Base-by-base conservation (phyloP, 176 grass and related monocot genomes). In the Aegilops sharonensis region DNA sequence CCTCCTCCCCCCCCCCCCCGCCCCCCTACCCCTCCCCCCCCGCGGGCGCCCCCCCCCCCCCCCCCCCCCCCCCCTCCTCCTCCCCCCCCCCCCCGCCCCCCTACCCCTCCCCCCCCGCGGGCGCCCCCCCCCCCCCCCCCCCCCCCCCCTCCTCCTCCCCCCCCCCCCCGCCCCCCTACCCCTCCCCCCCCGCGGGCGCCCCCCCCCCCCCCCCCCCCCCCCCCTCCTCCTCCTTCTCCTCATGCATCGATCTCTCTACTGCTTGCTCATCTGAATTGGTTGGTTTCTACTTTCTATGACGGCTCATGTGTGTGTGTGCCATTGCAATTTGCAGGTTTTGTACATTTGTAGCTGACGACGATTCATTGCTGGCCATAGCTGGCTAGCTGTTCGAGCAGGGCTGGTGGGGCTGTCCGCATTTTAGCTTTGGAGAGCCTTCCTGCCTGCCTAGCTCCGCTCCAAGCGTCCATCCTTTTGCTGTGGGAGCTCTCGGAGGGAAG, bases 301-400 rank as follows among this genome's bases (percentile, higher is more conserved):
- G 20, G 45, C 77, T 89, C 13, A 83, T 54, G 9, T 24, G 4
- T 84, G n/a, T 47, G 50, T 0, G 34, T 74, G 47, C 21, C 61
- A 73, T 89, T 86, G 57, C 61, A 60, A 48, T 82, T 80, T 75
- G 73, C 83, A 93, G 94, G 75, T 91, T 78, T 89, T 91, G 93
- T 84, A 86, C 86, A 89, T 89, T 84, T 81, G 45, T 89, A 93
- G 86, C 61, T 80, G 47, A 77, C 30, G 50, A 2, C 15, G 2
- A 83, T 90, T 52, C 87, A 78, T 87, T 88, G 50, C 82, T 60
- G 0, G 50, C 48, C 5, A 82, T 56, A 82, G 90, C 78, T 85
- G 72, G 72, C 24, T 91, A 81, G 72, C 24, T 78, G 52, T 68
- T 85, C 45, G 21, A 88, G 64, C 70, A 43, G 79, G 75, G 75